Evolutionary conservation across 805 yeast genomes (phyloP), one percentile per base, ranked within the genome.

Genomic region (Saccharomycopsis selenospora): DNA sequence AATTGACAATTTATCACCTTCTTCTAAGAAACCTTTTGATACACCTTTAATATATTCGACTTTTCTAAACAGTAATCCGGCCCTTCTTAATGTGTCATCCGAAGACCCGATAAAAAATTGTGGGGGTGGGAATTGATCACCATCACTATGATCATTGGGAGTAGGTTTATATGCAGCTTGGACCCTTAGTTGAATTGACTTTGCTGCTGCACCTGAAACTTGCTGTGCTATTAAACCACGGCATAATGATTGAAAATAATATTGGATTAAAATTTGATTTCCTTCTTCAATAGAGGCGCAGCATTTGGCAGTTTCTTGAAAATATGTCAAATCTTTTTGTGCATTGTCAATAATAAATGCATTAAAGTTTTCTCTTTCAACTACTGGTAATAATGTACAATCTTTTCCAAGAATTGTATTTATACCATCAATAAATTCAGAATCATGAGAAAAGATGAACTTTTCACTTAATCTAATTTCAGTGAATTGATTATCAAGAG

Each of bases 191-290:
- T 73, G 71, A 26, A 89, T 85, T 1, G 89, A 72, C 7, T 58
- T 62, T 0, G 96, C 96, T 1, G 96, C 95, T 0, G 77, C 73
- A 1, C 95, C 95, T 54, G 85, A 79, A 8, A 85, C 76, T 60
- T 85, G 93, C 61, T 85, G 93, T 0, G 83, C 73, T 2, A 85
- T 75, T 2, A 85, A 75, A 3, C 77, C 71, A 40, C 69, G 63
- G 1, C 69, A 69, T 6, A 78, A 59, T 17, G 67, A 65, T 20
- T 63, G 63, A 52, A 72, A 76, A 45, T 72, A 71, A 43, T 61
- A 65, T 11, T 65, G 61, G 14, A 57, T 11, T 5, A 52, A 27
- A 11, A 17, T n/a, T 11, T 2, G 17, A 6, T 8, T 11, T 8
- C 36, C 42, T 17, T 20, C 40, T 2, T 30, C 36, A 14, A 20